Base-by-base conservation (phyloP, 257 asterid genomes). In the Petunia secreta region DNA sequence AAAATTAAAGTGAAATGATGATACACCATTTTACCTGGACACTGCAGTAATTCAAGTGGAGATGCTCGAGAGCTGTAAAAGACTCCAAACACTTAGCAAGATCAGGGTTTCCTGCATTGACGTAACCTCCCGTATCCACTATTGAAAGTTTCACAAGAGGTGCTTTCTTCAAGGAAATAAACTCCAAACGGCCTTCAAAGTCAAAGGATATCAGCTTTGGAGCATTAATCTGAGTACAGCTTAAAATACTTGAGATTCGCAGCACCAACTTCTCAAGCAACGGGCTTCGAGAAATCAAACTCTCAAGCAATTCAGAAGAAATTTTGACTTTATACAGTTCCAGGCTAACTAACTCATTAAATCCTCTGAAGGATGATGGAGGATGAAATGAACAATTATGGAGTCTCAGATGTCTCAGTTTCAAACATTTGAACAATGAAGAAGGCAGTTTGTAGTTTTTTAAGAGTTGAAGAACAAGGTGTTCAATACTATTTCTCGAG, bases 331-430 rank as follows among this genome's bases (percentile, higher is more conserved):
- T 11, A 53, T 1, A 3, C 50, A 80, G 48, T 8, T 39, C 59
- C 15, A 83, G 41, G 14, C 52, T 65, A 14, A 38, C 53, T 62
- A 83, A 69, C 25, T 46, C 46, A n/a, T 34, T n/a, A 65, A 75
- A 79, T 67, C 83, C 83, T 43, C 39, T 80, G 63, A 83, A 83
- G n/a, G 15, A 3, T 3, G 67, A n/a, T 43, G 81, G 38, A 13
- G 73, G 78, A 4, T 11, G 50, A 8, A 83, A 73, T 5, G 9
- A 37, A 65, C 83, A 79, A 10, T 14, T 36, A 6, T 16, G 34
- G 6, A 80, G 83, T 15, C 53, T 64, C 44, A 83, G 25, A 64
- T 16, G 9, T 40, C 74, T 58, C 36, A 83, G 14, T 4, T 58
- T 53, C 8, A 1, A 8, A 55, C 63, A 75, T 4, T 68, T 16